Conservation (phyloP, 331 rosid genomes). For the Quercus phellos region DNA sequence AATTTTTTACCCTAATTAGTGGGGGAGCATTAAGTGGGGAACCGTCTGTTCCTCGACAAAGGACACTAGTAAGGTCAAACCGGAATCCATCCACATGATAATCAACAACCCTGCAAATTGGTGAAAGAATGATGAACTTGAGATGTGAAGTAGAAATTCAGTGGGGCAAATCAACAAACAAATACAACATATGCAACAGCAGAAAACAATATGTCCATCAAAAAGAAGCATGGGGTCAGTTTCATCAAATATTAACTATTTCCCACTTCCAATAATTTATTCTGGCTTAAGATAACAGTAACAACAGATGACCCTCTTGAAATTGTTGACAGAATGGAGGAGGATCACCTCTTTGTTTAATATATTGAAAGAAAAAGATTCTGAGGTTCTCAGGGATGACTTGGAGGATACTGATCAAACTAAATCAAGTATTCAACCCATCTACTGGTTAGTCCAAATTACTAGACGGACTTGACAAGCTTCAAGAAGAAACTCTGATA, state of each 20-base stretch:
- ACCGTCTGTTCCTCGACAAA: conserved; percentile 92
- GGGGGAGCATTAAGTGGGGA: conserved; percentile 79
- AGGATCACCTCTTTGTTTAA: neutral
- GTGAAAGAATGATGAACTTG: conserved; percentile 5
- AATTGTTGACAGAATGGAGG: conserved; percentile 4
- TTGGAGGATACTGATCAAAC: neutral
- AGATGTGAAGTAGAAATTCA: neutral
- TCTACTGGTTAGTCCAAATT: neutral
- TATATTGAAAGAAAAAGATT: neutral
- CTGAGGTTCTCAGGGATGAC: neutral
- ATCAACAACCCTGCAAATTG: conserved; percentile 68
- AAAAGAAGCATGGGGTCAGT: neutral
- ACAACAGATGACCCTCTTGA: neutral
- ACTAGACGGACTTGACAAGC: neutral
- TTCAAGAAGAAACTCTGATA: neutral
- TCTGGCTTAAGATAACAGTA: neutral
- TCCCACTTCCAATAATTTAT: neutral
- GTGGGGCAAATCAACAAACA: conserved; percentile 6
- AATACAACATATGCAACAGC: neutral
- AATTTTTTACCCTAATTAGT: conserved; percentile 57
- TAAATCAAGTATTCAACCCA: neutral
- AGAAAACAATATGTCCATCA: neutral
- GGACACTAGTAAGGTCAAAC: conserved; percentile 90
- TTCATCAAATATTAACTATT: neutral
- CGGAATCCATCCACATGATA: conserved; percentile 96